Conservation (phyloP, 1,284 basidiomycete species). For the Cystobasidiaceae sp. region DNA sequence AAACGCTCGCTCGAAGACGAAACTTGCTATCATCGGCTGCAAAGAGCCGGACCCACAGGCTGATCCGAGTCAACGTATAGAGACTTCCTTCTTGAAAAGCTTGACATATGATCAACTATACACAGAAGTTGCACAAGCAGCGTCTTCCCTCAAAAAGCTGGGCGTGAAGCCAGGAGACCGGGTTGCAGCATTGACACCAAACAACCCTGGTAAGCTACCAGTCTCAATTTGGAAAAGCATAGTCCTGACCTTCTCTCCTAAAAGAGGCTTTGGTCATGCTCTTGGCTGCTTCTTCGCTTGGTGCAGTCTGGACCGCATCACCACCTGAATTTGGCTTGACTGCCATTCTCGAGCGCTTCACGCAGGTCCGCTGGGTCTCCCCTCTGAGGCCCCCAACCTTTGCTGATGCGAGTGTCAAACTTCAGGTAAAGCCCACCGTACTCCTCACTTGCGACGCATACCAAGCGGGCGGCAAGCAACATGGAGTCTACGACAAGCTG, state of each 20-base stretch:
- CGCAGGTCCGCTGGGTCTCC: no score
- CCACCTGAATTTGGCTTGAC: constrained; percentile 79
- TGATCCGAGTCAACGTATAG: not conserved
- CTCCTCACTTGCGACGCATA: constrained; percentile 59
- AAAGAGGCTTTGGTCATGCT: constrained; percentile 64
- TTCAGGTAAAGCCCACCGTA: constrained; percentile 65
- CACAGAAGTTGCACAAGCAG: constrained; percentile 10
- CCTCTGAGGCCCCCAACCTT: no score
- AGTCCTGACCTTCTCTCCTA: not conserved
- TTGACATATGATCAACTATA: constrained; percentile 30
- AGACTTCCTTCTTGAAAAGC: constrained; percentile 6
- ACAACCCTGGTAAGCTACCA: constrained; percentile 23
- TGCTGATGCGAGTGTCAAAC: not conserved
- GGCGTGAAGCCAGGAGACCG: constrained; percentile 28
- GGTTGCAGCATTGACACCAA: constrained; percentile 34
- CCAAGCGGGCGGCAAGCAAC: constrained; percentile 25
- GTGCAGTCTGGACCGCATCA: constrained; percentile 73
- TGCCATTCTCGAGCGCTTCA: constrained; percentile 68
- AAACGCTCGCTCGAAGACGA: constrained; percentile 52
- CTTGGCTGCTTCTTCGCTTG: constrained; percentile 68
- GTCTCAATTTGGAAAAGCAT: no score
- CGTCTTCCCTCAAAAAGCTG: constrained; percentile 15
- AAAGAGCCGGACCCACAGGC: constrained; percentile 7
- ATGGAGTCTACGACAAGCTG: constrained; percentile 56
- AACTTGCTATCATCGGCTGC: constrained; percentile 60